Percentiles rank a stretch among this genome's conserved stretches.
Evolutionary conservation across 768 basidiomycete species (phyloP).

Genomic region (Gyrodon lividus): DNA sequence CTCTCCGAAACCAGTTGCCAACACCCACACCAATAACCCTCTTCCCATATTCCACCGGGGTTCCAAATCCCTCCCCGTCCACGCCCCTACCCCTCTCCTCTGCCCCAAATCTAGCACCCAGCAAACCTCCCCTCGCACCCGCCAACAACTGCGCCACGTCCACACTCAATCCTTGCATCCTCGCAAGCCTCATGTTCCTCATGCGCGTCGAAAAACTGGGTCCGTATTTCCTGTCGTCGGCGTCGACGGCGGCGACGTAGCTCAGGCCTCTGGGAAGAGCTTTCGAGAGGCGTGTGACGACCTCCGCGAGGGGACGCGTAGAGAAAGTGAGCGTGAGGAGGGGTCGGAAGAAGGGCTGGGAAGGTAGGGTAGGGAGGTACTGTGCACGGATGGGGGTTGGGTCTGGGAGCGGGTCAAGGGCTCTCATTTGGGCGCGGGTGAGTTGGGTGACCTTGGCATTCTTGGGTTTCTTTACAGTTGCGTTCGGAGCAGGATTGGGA

Average conservation of each 20-base stretch:
- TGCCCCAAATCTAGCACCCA: constrained; percentile 35
- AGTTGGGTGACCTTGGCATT: neutral
- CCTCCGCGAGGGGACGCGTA: constrained; percentile 41
- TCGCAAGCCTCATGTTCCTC: constrained; percentile 34
- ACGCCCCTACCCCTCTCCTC: constrained; percentile 34
- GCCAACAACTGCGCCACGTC: constrained; percentile 31
- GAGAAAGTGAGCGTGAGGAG: constrained; percentile 40
- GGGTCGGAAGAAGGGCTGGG: constrained; percentile 40
- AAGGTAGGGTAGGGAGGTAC: constrained; percentile 30
- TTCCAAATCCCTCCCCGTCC: constrained; percentile 37
- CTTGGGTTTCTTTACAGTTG: constrained; percentile 6
- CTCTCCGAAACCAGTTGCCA: constrained; percentile 31
- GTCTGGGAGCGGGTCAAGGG: neutral
- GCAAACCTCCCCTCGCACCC: constrained; percentile 38
- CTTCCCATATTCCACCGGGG: constrained; percentile 30
- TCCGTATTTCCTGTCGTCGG: constrained; percentile 35
- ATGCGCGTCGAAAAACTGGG: constrained; percentile 32
- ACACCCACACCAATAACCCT: constrained; percentile 36
- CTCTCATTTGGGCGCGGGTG: neutral
- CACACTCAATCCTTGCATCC: constrained; percentile 31
- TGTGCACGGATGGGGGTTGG: constrained; percentile 18
- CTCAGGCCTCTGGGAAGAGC: constrained; percentile 34
- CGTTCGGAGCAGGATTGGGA: neutral
- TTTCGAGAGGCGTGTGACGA: constrained; percentile 34
- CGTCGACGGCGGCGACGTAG: constrained; percentile 33